Conservation (phyloP, 257 asterid genomes). For the Asclepias syriaca region DNA sequence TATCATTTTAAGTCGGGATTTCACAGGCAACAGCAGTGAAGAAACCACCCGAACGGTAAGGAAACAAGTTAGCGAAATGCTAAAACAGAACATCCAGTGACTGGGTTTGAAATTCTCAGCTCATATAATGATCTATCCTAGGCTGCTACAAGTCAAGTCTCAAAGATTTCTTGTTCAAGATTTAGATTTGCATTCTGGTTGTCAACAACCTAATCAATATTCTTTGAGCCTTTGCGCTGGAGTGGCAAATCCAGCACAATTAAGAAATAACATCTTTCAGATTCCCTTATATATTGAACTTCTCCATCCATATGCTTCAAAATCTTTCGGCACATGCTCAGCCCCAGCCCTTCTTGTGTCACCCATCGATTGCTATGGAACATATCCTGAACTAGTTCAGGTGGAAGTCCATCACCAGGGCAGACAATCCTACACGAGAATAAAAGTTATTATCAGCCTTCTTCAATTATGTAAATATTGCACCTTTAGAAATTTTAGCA, state of each 20-base stretch:
- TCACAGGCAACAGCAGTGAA: neutral
- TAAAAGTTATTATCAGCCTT: neutral
- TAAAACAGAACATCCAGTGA: neutral
- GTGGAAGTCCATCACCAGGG: constrained; percentile 89
- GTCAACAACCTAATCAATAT: constrained; percentile 18
- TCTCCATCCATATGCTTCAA: constrained; percentile 87
- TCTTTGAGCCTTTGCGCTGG: constrained; percentile 29
- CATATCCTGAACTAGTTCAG: constrained; percentile 77
- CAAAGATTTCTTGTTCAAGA: neutral
- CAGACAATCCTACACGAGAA: constrained; percentile 54
- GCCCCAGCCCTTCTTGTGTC: constrained; percentile 72
- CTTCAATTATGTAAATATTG: neutral
- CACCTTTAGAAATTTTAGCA: neutral
- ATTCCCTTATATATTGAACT: constrained; percentile 77
- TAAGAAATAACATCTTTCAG: constrained; percentile 62
- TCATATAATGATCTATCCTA: neutral
- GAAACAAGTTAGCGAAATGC: constrained; percentile 1
- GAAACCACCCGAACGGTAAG: constrained; percentile 5
- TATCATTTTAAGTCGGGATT: neutral
- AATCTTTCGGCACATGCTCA: constrained; percentile 64
- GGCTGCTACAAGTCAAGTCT: neutral
- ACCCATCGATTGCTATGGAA: constrained; percentile 65
- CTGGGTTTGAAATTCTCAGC: neutral
- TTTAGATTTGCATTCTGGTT: neutral
- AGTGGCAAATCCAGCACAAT: constrained; percentile 54